A percentile compares a stretch with the other conserved stretches of the same genome.
phyloP scores from a whole-genome alignment of 1,284 basidiomycete genomes.

The Melampsora allii-populina region DNA sequence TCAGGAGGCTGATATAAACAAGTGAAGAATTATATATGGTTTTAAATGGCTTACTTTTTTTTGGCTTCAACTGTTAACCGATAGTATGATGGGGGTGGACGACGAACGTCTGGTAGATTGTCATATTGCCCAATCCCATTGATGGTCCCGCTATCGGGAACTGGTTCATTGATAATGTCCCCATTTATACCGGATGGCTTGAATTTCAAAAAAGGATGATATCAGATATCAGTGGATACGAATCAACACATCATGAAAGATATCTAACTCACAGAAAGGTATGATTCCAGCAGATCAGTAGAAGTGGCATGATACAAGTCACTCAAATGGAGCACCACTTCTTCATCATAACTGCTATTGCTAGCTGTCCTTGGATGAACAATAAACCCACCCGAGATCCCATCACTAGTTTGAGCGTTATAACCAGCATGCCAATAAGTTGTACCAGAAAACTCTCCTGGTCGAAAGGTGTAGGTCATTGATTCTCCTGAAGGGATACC shows the following conservation, averaged over 20 bases:
- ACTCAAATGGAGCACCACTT: conserved; percentile 33
- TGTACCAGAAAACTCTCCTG: conserved; percentile 43
- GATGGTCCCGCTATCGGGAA: conserved; percentile 38
- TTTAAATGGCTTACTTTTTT: conserved; percentile 27
- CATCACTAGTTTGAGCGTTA: conserved; percentile 31
- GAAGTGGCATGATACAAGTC: conserved; percentile 41
- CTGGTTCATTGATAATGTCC: conserved; percentile 20
- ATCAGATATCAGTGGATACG: not conserved
- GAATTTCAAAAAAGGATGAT: not conserved
- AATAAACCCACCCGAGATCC: conserved; percentile 37
- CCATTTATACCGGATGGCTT: conserved; percentile 36
- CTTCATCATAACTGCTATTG: conserved; percentile 32
- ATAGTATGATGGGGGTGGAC: conserved; percentile 27
- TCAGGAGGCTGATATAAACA: not conserved
- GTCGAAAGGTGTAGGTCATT: conserved; percentile 45
- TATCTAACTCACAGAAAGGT: conserved; percentile 31
- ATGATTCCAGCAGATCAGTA: conserved; percentile 14
- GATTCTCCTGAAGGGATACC: conserved; percentile 48
- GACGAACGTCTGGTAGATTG: conserved; percentile 17
- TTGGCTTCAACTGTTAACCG: conserved; percentile 13
- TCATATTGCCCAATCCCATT: conserved; percentile 43
- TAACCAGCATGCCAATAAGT: conserved; percentile 46
- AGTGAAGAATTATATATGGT: not conserved
- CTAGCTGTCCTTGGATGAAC: conserved; percentile 33
- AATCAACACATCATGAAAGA: not conserved